Evolutionary conservation across 768 basidiomycete genomes (phyloP), one percentile per base, ranked within the genome.

Genomic region (Phaffia tasmanica): DNA sequence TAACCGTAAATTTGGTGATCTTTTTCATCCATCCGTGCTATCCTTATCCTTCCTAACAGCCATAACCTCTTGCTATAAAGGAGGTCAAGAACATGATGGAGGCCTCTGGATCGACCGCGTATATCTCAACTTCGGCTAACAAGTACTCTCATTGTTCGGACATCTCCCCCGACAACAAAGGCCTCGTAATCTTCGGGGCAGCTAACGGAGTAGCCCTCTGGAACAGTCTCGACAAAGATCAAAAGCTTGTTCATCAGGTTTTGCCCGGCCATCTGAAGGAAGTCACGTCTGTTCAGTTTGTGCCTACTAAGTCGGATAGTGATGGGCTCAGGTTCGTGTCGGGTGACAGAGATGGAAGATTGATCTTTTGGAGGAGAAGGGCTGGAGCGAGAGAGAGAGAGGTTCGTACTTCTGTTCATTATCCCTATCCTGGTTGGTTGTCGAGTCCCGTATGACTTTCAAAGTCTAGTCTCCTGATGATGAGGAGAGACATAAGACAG

Each of bases 241-340:
- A 23, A 29, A 46, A 61, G 35, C 56, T 69, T 0, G 80, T 93
- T 32, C 77, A 78, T 23, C 77, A 81, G 63, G 93, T 89, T 1
- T 80, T 97, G 7, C 82, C 85, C 0, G 89, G 85, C 3, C 90
- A 93, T 72, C 76, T 82, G 56, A 84, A 83, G 14, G 73, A 83
- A 21, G 82, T 98, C 25, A 91, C 91, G 25, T 86, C 84, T 56
- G 81, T 92, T 55, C 83, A 83, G 55, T 92, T 90, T 72, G 70
- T 85, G 8, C 73, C 77, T 5, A 50, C 57, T 9, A 6, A 50
- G 30, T 59, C 29, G 14, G 59, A 42, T 11, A 51, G 25, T 21
- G 63, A 65, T 25, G 60, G 61, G 32, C 59, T 80, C 11, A 57
- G 75, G 4, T 78, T 97, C 66, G 76, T 85, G 48, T 86, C 84